Conservation (phyloP, 306 rosid species). For the Pueraria montana region DNA sequence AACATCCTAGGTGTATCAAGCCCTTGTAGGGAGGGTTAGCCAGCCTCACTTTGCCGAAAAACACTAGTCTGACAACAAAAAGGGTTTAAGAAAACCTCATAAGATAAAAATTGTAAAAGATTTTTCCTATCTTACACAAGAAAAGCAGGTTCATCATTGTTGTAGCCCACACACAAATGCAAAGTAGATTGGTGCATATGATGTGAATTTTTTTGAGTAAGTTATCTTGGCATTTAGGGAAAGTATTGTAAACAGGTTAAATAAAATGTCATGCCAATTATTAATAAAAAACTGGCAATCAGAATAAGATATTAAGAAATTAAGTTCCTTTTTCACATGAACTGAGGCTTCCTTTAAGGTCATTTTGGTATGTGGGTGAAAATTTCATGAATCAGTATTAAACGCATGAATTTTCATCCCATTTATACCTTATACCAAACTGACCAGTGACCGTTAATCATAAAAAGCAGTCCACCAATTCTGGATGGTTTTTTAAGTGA, state of each 20-base stretch:
- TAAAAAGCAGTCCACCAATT: background rate
- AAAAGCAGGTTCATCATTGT: background rate
- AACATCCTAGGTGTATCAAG: background rate
- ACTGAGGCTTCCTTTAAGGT: background rate
- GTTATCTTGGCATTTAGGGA: background rate
- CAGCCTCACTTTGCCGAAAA: too few relatives aligned
- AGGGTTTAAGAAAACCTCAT: background rate
- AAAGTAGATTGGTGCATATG: constrained; percentile 24
- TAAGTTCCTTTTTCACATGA: background rate
- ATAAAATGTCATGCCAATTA: background rate
- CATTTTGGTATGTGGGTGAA: background rate
- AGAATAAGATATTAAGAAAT: background rate
- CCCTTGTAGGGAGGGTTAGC: background rate
- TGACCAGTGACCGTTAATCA: background rate
- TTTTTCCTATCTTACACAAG: constrained; percentile 22
- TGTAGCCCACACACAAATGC: background rate
- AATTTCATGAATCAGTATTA: background rate
- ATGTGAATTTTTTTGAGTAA: constrained; percentile 2
- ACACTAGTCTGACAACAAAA: background rate
- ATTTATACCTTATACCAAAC: background rate
- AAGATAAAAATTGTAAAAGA: background rate
- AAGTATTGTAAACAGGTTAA: background rate
- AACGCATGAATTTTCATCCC: background rate
- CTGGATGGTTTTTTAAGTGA: background rate
- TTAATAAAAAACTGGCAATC: background rate